These are phyloP conservation scores for Steccherinum ochraceum DNA, from an alignment of 768 basidiomycete genomes.

Conservation along the genomic window DNA sequence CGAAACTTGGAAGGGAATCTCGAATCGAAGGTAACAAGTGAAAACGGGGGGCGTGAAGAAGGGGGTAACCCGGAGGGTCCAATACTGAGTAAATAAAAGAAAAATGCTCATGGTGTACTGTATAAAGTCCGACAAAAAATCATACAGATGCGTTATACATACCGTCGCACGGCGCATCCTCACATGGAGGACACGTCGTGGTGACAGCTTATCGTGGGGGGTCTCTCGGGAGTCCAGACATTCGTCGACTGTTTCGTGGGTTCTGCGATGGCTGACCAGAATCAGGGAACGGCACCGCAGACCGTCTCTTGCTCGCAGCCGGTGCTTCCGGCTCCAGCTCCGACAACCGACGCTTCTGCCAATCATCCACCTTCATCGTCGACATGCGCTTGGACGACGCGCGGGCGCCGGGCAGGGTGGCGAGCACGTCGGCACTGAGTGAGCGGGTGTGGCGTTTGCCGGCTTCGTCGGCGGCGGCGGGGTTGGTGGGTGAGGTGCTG, in stretches of 20 bases:
- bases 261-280: slow-evolving; percentile 22
- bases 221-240: slow-evolving; percentile 30
- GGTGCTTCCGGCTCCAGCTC: slow-evolving; percentile 15
- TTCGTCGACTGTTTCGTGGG: slow-evolving; percentile 22
- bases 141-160: not conserved
- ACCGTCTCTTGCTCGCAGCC: slow-evolving; percentile 27
- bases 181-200: slow-evolving; percentile 4
- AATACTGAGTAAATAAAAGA: not conserved
- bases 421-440: slow-evolving; percentile 58
- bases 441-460: slow-evolving; percentile 38
- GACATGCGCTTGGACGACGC: slow-evolving; percentile 59
- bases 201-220: slow-evolving; percentile 28
- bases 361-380: slow-evolving; percentile 78
- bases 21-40: not conserved
- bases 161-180: not conserved
- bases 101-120: not conserved
- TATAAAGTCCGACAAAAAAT: not conserved
- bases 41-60: not conserved
- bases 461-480: slow-evolving; percentile 5
- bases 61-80: not conserved
- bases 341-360: slow-evolving; percentile 69
- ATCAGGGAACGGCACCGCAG: slow-evolving; percentile 56
- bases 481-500: not conserved
- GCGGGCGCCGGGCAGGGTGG: slow-evolving; percentile 26
- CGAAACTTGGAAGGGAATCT: not conserved